These are phyloP conservation scores for Huntiella bhutanensis DNA, from an alignment of 2,329 filamentous ascomycete species.

Conservation along the genomic window DNA sequence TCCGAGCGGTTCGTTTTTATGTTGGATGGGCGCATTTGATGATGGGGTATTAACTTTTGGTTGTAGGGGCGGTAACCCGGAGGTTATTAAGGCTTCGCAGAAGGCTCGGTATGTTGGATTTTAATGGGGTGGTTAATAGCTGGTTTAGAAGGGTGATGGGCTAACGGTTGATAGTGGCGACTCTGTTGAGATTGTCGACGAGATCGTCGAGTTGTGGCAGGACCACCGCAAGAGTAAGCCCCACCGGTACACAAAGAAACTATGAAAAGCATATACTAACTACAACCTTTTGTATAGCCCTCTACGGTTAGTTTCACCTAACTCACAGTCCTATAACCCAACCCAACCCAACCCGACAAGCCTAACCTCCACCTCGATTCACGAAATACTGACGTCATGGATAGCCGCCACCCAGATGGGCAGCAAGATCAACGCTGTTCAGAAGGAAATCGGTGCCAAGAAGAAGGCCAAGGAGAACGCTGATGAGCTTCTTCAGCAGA, in stretches of 20 bases:
- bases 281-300: constrained; percentile 1
- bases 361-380: not conserved
- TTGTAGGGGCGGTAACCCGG: constrained; percentile 63
- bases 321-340: not conserved
- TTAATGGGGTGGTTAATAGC: not conserved
- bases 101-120: constrained; percentile 43
- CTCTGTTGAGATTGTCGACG: constrained; percentile 68
- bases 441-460: constrained; percentile 79
- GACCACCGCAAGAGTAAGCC: constrained; percentile 56
- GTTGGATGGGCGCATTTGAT: not conserved
- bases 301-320: constrained; percentile 9
- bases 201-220: constrained; percentile 73
- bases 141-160: not conserved
- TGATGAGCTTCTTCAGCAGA: constrained; percentile 58
- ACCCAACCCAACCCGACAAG: not conserved
- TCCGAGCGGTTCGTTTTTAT: constrained; percentile 33
- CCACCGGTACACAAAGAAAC: not conserved
- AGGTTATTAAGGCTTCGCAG: constrained; percentile 84
- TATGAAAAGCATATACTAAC: constrained; percentile 2
- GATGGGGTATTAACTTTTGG: not conserved
- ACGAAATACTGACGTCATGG: not conserved
- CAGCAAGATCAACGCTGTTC: constrained; percentile 67
- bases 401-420: constrained; percentile 53
- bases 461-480: constrained; percentile 92
- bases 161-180: constrained; percentile 23